Evolutionary conservation across 176 grass and related monocot genomes (phyloP).

Genomic region (Panicum miliaceum): DNA sequence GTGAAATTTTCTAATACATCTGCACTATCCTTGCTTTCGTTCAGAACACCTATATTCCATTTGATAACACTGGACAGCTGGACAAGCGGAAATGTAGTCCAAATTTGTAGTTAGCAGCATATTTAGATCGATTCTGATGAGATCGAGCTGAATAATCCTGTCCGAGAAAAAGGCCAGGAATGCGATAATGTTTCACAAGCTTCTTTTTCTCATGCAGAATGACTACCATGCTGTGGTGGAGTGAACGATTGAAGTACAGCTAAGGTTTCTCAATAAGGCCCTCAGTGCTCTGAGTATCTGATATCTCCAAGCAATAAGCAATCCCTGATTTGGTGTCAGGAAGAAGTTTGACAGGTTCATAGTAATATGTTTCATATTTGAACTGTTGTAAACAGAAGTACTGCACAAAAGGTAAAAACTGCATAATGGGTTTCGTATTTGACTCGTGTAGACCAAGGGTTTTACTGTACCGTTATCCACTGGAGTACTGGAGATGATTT

Average conservation of each 20-base stretch:
- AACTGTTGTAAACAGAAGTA: too few species aligned
- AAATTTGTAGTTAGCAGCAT: constrained; percentile 8
- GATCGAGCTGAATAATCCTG: background rate
- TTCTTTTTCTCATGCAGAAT: background rate
- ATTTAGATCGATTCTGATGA: too few species aligned
- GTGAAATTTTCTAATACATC: constrained; percentile 36
- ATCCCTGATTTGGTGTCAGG: too few species aligned
- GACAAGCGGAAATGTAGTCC: background rate
- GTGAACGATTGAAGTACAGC: background rate
- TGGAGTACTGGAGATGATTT: too few species aligned
- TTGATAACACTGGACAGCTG: background rate
- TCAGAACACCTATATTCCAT: background rate
- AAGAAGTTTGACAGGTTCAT: too few species aligned
- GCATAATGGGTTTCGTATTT: too few species aligned
- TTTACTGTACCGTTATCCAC: background rate
- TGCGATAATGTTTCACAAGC: background rate
- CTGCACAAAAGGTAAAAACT: too few species aligned
- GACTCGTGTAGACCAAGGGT: background rate
- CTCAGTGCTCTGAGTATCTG: background rate
- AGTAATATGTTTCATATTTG: too few species aligned
- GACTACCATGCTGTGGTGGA: background rate
- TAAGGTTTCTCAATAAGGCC: background rate
- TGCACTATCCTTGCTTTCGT: background rate
- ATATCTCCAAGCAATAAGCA: background rate
- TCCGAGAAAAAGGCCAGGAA: background rate